Evolutionary conservation across 257 asterid species (phyloP).

Genomic region (Solanum peruvianum): DNA sequence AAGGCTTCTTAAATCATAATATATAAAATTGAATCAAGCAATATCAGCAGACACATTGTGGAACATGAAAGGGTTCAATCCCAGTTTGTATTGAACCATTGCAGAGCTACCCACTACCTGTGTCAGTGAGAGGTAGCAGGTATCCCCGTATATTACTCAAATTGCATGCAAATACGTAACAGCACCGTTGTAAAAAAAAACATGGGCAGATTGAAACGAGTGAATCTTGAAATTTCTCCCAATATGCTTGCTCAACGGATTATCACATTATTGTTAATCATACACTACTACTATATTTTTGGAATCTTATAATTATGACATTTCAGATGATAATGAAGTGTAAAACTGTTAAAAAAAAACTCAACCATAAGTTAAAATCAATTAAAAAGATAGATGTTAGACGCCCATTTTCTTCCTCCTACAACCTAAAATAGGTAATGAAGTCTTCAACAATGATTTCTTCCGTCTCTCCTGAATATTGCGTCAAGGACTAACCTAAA

Average conservation of each 20-base stretch:
- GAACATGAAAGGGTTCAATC: neutral
- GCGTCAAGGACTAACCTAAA: neutral
- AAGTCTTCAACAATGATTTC: neutral
- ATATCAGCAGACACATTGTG: neutral
- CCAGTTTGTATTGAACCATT: neutral
- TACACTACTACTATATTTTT: neutral
- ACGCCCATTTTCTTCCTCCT: neutral
- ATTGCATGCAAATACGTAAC: neutral
- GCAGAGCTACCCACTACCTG: neutral
- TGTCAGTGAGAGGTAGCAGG: neutral
- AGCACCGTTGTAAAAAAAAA: neutral
- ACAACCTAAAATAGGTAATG: neutral
- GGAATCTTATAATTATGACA: neutral
- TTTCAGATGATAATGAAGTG: neutral
- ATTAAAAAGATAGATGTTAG: neutral
- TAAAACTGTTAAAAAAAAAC: neutral
- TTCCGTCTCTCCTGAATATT: neutral
- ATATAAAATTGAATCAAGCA: neutral
- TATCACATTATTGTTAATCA: neutral
- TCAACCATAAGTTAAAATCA: neutral
- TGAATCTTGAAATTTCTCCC: neutral
- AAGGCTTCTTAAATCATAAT: neutral
- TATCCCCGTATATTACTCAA: neutral
- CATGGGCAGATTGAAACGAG: neutral
- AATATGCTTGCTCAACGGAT: neutral